These are phyloP conservation scores for Hysterium pulicare DNA, from an alignment of 2,329 filamentous ascomycete genomes.

Conservation along the genomic window DNA sequence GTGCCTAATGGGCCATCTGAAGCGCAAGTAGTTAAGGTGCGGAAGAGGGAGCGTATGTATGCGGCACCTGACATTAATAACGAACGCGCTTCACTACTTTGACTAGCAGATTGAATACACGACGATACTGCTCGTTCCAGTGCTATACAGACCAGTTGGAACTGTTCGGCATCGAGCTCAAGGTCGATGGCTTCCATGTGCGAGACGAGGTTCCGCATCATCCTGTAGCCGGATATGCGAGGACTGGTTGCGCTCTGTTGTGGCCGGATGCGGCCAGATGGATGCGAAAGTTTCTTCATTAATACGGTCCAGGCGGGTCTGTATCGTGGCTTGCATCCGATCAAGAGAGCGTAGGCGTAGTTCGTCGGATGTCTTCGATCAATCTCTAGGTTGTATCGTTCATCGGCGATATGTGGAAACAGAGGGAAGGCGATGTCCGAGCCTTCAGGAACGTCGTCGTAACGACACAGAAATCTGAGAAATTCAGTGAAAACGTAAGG, in stretches of 20 bases:
- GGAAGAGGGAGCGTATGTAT: constrained; percentile 6
- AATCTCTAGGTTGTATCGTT: constrained; percentile 9
- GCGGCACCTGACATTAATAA: constrained; percentile 9
- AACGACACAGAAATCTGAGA: constrained; percentile 29
- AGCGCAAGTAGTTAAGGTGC: not conserved
- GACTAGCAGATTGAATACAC: constrained; percentile 10
- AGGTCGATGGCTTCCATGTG: constrained; percentile 26
- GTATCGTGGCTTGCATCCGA: constrained; percentile 20
- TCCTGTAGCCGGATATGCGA: constrained; percentile 12
- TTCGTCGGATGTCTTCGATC: constrained; percentile 25
- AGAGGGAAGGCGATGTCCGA: constrained; percentile 4
- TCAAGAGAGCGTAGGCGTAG: constrained; percentile 27
- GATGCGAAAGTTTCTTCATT: constrained; percentile 18
- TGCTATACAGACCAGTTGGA: constrained; percentile 31
- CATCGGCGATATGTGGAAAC: constrained; percentile 6
- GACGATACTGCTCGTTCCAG: constrained; percentile 27
- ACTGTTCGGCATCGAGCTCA: constrained; percentile 31
- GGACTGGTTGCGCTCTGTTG: not conserved
- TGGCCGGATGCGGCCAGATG: constrained; percentile 1
- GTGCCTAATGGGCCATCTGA: too few relatives aligned
- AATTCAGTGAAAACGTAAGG: constrained; percentile 27
- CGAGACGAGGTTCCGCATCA: constrained; percentile 21
- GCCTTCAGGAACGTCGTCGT: constrained; percentile 16
- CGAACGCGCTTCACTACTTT: constrained; percentile 10
- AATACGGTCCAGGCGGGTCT: constrained; percentile 29